Conservation (phyloP, 2,329 filamentous ascomycete species). For the Ophiostoma angusticollis region DNA sequence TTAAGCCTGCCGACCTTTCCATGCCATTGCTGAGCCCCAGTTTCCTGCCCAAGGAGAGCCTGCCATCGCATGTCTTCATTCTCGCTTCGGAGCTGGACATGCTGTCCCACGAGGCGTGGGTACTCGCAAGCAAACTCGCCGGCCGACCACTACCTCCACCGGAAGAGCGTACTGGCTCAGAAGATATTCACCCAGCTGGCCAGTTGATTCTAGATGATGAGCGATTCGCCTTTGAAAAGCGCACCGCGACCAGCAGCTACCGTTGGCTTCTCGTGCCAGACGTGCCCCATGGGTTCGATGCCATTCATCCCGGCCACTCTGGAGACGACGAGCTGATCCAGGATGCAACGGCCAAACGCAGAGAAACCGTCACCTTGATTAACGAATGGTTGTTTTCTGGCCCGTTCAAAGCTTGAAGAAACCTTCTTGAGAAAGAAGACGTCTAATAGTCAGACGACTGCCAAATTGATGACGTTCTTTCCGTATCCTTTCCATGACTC, state of each 20-base stretch:
- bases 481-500: no score
- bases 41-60: conserved; percentile 19
- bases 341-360: conserved; percentile 19
- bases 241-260: conserved; percentile 16
- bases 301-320: conserved; percentile 15
- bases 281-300: conserved; percentile 28
- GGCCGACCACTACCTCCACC: conserved; percentile 18
- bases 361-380: conserved; percentile 14
- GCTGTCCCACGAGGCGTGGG: conserved; percentile 29
- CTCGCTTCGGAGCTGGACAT: conserved; percentile 33
- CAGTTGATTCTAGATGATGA: conserved; percentile 19
- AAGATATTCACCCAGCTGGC: conserved; percentile 15
- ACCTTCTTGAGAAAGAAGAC: no score
- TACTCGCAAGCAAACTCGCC: conserved; percentile 24
- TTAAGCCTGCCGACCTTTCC: conserved; percentile 19
- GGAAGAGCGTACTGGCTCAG: conserved; percentile 19
- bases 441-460: no score
- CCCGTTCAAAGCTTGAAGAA: conserved; percentile 8
- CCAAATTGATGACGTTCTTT: no score
- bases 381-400: conserved; percentile 16
- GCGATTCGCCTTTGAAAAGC: conserved; percentile 24
- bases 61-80: conserved; percentile 31
- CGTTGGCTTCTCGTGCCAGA: conserved; percentile 31
- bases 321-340: conserved; percentile 17
- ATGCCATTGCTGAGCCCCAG: conserved; percentile 30